Percentiles rank a stretch among this genome's conserved stretches.
Evolutionary conservation across 2,329 filamentous ascomycete species (phyloP).

Genomic region (Ophiostoma tasmaniense): DNA sequence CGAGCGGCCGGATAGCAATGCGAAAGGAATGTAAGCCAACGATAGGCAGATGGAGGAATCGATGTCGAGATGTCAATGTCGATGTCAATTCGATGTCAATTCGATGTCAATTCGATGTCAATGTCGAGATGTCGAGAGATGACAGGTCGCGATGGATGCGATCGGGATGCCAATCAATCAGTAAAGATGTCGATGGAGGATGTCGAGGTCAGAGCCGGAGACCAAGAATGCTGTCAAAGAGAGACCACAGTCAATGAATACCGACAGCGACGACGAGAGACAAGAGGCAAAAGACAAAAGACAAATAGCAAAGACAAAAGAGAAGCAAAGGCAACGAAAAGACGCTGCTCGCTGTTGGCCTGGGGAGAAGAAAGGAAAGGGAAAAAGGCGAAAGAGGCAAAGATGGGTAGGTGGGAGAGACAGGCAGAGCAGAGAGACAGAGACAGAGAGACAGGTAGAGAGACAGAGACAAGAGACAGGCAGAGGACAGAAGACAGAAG

Average conservation of each 20-base stretch:
- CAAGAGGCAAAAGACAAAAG: background rate
- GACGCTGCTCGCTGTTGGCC: conserved; percentile 10
- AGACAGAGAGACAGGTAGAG: background rate
- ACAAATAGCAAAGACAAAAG: too few relatives aligned
- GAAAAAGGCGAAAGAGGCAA: background rate
- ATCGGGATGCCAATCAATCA: background rate
- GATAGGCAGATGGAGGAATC: background rate
- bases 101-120: background rate
- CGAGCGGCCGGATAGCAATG: too few relatives aligned
- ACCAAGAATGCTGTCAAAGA: background rate
- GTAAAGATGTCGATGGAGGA: background rate
- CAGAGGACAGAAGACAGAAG: background rate
- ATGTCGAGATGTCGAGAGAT: background rate
- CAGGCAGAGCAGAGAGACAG: background rate
- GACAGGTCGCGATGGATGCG: background rate
- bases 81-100: too few relatives aligned
- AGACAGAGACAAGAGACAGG: background rate
- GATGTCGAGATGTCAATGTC: background rate
- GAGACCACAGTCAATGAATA: too few relatives aligned
- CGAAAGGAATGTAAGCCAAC: too few relatives aligned
- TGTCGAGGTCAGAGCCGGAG: background rate
- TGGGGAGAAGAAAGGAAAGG: conserved; percentile 4
- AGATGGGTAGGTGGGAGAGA: background rate
- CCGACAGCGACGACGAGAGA: background rate
- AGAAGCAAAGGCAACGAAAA: conserved; percentile 8